Evolutionary conservation across 768 basidiomycete species (phyloP).

Genomic region (Mycena haematopus): DNA sequence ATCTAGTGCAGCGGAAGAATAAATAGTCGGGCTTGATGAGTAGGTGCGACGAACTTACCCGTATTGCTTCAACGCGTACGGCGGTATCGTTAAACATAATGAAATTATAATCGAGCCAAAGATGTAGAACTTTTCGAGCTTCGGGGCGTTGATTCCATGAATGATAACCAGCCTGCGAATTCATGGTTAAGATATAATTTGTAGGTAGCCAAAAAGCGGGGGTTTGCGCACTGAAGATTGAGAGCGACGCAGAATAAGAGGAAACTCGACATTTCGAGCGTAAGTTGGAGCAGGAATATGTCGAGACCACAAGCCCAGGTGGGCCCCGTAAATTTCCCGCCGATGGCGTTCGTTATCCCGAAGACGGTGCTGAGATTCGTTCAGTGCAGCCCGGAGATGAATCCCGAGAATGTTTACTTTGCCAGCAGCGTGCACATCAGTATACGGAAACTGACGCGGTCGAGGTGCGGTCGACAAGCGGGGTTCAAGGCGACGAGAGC

Average conservation of each 20-base stretch:
- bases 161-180: slow-evolving; percentile 31
- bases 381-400: neutral
- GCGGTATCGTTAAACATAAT: slow-evolving; percentile 27
- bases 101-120: slow-evolving; percentile 21
- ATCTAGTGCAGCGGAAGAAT: slow-evolving; percentile 13
- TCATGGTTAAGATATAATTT: neutral
- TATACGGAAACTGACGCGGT: slow-evolving; percentile 33
- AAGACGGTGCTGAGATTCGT: slow-evolving; percentile 28
- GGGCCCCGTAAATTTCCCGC: slow-evolving; percentile 26
- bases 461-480: slow-evolving; percentile 17
- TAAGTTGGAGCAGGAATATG: slow-evolving; percentile 33
- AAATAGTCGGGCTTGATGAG: slow-evolving; percentile 1
- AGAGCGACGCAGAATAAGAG: slow-evolving; percentile 33
- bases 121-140: slow-evolving; percentile 32
- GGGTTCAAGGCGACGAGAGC: slow-evolving; percentile 22
- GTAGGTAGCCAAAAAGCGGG: no score
- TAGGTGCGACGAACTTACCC: slow-evolving; percentile 24
- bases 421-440: slow-evolving; percentile 29
- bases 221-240: slow-evolving; percentile 35
- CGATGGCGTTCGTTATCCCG: slow-evolving; percentile 30
- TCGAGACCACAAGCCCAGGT: slow-evolving; percentile 30
- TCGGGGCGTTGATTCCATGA: slow-evolving; percentile 28
- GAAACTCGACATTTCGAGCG: slow-evolving; percentile 33
- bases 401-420: neutral
- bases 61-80: slow-evolving; percentile 33